Percentiles rank a stretch among this genome's conserved stretches.
Evolutionary conservation across 805 yeast genomes (phyloP).

Genomic region (Kodamaea fukazawae): DNA sequence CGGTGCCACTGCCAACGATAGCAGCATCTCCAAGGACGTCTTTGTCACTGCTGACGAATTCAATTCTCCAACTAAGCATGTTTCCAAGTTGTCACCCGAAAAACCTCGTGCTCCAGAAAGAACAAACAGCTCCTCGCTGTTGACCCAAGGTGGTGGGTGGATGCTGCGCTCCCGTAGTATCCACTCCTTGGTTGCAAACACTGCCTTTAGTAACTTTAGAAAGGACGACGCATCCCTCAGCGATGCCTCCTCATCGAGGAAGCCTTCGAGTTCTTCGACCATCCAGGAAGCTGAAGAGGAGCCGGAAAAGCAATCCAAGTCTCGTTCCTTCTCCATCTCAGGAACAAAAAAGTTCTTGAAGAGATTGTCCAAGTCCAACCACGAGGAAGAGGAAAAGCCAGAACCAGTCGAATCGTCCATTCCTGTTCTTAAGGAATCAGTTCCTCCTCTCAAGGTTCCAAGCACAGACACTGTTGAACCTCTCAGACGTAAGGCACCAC

Average conservation of each 20-base stretch:
- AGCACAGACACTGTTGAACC: too few relatives aligned
- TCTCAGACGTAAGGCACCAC: too few relatives aligned
- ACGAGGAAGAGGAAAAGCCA: conserved; percentile 9
- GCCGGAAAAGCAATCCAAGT: conserved; percentile 15
- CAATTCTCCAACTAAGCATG: conserved; percentile 8
- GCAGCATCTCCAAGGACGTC: conserved; percentile 17
- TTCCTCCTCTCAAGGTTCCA: too few relatives aligned
- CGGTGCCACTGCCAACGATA: conserved; percentile 16
- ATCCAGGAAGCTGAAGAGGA: conserved; percentile 4
- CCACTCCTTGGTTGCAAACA: conserved; percentile 32
- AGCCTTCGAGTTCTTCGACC: conserved; percentile 1
- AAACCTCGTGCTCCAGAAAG: not conserved
- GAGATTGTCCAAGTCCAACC: conserved; percentile 30
- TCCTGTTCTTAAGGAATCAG: not conserved
- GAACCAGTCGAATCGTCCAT: conserved; percentile 1
- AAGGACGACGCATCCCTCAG: conserved; percentile 5
- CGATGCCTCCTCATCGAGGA: conserved; percentile 1
- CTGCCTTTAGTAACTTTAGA: conserved; percentile 37
- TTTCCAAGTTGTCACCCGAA: not conserved
- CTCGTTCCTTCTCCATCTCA: conserved; percentile 25
- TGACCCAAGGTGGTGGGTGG: conserved; percentile 16
- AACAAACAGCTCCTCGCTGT: not conserved
- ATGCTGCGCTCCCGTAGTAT: conserved; percentile 14
- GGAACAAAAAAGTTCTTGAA: conserved; percentile 32
- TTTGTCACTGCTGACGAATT: conserved; percentile 25